Percentiles rank a stretch among this genome's conserved stretches.
phyloP scores from a whole-genome alignment of 768 basidiomycete species.

The Mycena olivaceomarginata region DNA sequence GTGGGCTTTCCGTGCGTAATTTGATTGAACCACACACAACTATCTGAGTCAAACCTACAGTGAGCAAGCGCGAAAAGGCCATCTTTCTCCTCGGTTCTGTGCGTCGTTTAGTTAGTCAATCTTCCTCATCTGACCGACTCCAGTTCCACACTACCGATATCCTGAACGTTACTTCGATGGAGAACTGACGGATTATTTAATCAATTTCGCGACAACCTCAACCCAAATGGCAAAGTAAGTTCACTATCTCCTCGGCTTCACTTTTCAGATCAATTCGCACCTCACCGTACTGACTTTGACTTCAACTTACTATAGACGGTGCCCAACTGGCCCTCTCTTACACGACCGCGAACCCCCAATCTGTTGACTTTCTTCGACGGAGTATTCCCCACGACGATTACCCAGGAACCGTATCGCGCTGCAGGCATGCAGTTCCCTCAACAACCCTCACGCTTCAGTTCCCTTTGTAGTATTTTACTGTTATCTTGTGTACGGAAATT shows the following conservation, averaged over 20 bases:
- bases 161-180: constrained; percentile 50
- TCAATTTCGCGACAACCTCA: constrained; percentile 57
- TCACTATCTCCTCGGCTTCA: no score
- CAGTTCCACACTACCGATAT: constrained; percentile 7
- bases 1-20: constrained; percentile 5
- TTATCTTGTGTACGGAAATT: neutral
- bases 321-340: constrained; percentile 69
- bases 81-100: neutral
- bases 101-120: constrained; percentile 38
- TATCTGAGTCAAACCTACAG: neutral
- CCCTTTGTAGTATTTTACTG: neutral
- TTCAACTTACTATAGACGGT: constrained; percentile 43
- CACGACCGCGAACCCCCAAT: constrained; percentile 52
- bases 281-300: no score
- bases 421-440: neutral
- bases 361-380: constrained; percentile 56
- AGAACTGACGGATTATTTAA: constrained; percentile 58
- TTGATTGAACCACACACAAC: neutral
- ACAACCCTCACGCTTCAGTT: neutral
- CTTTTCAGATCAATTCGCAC: no score
- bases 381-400: neutral
- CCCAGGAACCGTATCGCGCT: constrained; percentile 1
- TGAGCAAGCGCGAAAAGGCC: neutral
- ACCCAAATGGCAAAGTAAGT: constrained; percentile 59
- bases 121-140: neutral